These are phyloP conservation scores for Chenopodium suecicum DNA, from an alignment of 148 eudicot genomes.

Conservation along the genomic window DNA sequence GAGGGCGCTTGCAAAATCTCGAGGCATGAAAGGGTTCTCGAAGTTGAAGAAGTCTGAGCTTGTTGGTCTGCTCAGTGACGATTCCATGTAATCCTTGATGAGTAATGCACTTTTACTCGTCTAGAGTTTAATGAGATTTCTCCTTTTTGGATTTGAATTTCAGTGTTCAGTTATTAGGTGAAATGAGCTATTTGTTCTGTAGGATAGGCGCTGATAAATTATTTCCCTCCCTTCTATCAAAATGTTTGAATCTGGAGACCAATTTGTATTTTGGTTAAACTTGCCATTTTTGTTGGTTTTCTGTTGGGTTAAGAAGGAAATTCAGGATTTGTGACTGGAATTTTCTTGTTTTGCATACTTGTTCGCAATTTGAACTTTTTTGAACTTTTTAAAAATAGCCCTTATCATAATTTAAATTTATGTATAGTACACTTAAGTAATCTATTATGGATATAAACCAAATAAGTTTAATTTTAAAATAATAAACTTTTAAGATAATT, in stretches of 20 bases:
- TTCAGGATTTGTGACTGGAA: background rate
- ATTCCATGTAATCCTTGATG: conserved; percentile 18
- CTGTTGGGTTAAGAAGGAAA: background rate
- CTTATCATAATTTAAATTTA: too few species aligned
- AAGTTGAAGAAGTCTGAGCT: conserved; percentile 84
- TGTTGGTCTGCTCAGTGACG: conserved; percentile 61
- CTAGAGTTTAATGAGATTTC: background rate
- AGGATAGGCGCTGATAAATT: background rate
- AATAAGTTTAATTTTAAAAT: too few species aligned
- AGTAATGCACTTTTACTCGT: background rate
- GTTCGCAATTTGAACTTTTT: background rate
- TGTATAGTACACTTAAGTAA: too few species aligned
- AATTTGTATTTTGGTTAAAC: background rate
- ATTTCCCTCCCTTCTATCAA: background rate
- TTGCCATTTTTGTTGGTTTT: background rate
- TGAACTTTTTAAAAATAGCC: too few species aligned
- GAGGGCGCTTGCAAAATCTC: conserved; percentile 79
- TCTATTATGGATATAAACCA: too few species aligned
- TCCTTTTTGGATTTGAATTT: background rate
- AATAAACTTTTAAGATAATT: too few species aligned
- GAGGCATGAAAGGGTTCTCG: conserved; percentile 78
- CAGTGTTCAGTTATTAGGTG: conserved; percentile 2
- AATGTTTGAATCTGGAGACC: background rate
- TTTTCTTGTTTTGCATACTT: background rate
- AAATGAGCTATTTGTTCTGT: background rate